Base-by-base conservation (phyloP, 2,329 filamentous ascomycete species). In the Sordariomycetes sp. region DNA sequence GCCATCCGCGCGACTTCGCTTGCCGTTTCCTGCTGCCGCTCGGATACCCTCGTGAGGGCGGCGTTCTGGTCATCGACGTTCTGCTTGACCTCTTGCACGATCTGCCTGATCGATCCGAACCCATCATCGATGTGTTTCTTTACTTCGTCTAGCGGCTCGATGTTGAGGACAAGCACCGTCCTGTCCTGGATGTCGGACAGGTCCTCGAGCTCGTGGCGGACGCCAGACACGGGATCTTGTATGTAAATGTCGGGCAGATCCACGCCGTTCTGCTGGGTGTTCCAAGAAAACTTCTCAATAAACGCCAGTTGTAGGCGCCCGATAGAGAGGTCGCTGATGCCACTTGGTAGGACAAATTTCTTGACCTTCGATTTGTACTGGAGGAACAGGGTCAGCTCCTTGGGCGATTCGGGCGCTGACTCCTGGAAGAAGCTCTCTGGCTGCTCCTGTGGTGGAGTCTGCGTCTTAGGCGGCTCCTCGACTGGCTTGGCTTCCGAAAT, bases 221-320 rank as follows among this genome's bases (percentile, higher is more conserved):
- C 89, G 0, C 94, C 94, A 10, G 94, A 97, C 2, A 97, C 82
- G 0, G 92, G 88, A 69, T 99, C 94, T 70, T 99, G 94, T 18
- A 99, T 94, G 70, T 99, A 97, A 18, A 99, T 97, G 65, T 99
- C 94, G 0, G 94, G 94, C 53, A 99, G 75, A 68, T 99, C 94
- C 16, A 85, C 83, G 8, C 94, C 94, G 66, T 97, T 95, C 61
- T 90, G 88, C 65, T 97, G 92, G 1, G 93, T 97, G 65, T 96
- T 97, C 92, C 95, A 99, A 0, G 93, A 94, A 68, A 99, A 99
- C 69, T 97, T 99, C 65, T 99, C 94, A 65, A 99, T 99, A 65
- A 99, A 99, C 1, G 94, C 93, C 32, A 99, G 80, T 70, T 99
- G 93, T 59, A 99, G 73, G 25, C 92, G 83, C 1, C 91, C 91